These are phyloP conservation scores for Exserohilum turcica DNA, from an alignment of 2,329 filamentous ascomycete genomes.

Conservation along the genomic window DNA sequence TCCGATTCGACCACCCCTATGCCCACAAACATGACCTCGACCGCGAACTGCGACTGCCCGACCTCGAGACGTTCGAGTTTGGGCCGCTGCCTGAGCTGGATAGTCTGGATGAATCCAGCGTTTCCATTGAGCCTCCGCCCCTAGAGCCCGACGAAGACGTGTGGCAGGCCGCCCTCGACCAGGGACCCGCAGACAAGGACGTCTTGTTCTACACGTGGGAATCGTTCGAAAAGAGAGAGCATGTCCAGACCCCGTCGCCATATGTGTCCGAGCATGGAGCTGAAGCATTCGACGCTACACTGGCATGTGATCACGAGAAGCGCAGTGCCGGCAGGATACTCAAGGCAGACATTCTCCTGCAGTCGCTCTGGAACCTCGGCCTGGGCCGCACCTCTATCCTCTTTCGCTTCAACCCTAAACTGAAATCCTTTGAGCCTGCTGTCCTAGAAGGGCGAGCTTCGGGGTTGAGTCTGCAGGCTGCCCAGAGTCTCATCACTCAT, in stretches of 20 bases:
- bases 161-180: slow-evolving; percentile 47
- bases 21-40: slow-evolving; percentile 43
- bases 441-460: slow-evolving; percentile 55
- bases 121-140: slow-evolving; percentile 33
- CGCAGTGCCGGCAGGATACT: slow-evolving; percentile 48
- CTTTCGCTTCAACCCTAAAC: slow-evolving; percentile 64
- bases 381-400: slow-evolving; percentile 75
- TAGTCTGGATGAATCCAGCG: slow-evolving; percentile 37
- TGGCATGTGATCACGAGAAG: slow-evolving; percentile 49
- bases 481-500: slow-evolving; percentile 59
- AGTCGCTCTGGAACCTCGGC: slow-evolving; percentile 67
- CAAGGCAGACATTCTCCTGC: slow-evolving; percentile 45
- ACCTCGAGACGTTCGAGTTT: slow-evolving; percentile 49
- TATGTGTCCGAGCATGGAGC: slow-evolving; percentile 74
- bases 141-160: slow-evolving; percentile 44
- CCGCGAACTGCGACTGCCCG: slow-evolving; percentile 45
- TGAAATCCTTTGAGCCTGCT: slow-evolving; percentile 57
- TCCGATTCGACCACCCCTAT: slow-evolving; percentile 49
- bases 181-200: slow-evolving; percentile 39
- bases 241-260: slow-evolving; percentile 51
- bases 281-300: slow-evolving; percentile 67
- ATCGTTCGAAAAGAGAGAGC: slow-evolving; percentile 58
- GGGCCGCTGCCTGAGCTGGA: slow-evolving; percentile 45
- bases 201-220: slow-evolving; percentile 70
- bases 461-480: slow-evolving; percentile 55